These are phyloP conservation scores for Neoarthrinium moseri DNA, from an alignment of 2,329 filamentous ascomycete species.

Conservation along the genomic window DNA sequence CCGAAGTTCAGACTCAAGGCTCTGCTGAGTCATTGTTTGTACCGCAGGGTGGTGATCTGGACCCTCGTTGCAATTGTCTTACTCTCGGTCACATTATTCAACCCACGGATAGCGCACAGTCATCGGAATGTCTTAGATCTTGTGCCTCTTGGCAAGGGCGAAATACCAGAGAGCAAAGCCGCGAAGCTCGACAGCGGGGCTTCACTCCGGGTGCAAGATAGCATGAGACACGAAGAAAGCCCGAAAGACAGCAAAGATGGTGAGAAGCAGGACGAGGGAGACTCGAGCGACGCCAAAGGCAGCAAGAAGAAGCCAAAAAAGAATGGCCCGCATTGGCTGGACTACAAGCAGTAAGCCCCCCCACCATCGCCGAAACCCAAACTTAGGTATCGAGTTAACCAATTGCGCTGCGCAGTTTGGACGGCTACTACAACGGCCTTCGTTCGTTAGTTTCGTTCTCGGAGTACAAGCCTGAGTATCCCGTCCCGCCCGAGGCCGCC, in stretches of 20 bases:
- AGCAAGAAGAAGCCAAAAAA: constrained; percentile 4
- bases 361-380: background rate
- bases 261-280: constrained; percentile 22
- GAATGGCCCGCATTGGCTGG: constrained; percentile 35
- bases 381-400: too few species aligned
- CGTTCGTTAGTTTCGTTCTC: constrained; percentile 63
- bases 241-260: constrained; percentile 4
- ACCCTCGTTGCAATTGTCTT: constrained; percentile 39
- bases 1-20: constrained; percentile 40
- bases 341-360: constrained; percentile 40
- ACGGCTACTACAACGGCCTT: constrained; percentile 78
- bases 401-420: constrained; percentile 55
- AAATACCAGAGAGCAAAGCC: constrained; percentile 6
- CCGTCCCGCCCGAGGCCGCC: constrained; percentile 31
- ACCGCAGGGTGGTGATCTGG: constrained; percentile 53
- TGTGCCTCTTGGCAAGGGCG: constrained; percentile 22
- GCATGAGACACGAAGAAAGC: constrained; percentile 10
- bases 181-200: constrained; percentile 7
- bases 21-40: constrained; percentile 50
- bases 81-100: constrained; percentile 39
- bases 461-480: constrained; percentile 73
- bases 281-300: background rate
- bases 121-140: constrained; percentile 26
- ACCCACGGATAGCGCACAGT: constrained; percentile 19
- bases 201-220: constrained; percentile 18